Percentiles rank a stretch among this genome's conserved stretches.
Evolutionary conservation across 441 rosid species (phyloP).

Genomic region (Isatis lusitanica): DNA sequence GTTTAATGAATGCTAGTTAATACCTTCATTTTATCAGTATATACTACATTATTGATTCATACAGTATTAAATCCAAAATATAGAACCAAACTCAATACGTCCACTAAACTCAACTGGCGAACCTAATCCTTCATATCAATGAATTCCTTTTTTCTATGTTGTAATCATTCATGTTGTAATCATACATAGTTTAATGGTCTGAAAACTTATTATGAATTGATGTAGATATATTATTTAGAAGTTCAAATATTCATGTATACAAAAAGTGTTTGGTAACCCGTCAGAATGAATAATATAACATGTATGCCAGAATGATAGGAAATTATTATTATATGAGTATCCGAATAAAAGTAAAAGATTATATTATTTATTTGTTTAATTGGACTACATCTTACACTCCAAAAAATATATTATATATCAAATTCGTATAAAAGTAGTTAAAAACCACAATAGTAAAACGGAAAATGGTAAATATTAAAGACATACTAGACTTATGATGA

Average conservation of each 20-base stretch:
- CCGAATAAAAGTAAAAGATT: not conserved
- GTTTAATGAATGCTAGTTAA: not conserved
- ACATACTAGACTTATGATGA: constrained; percentile 29
- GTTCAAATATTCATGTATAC: not conserved
- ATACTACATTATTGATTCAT: not conserved
- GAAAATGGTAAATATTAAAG: not conserved
- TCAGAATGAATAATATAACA: no score
- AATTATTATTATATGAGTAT: no score
- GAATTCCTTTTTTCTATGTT: not conserved
- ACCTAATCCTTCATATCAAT: not conserved
- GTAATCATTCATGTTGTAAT: not conserved
- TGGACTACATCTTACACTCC: not conserved
- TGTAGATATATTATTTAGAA: no score
- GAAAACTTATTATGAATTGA: not conserved
- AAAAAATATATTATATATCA: not conserved
- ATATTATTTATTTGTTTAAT: not conserved
- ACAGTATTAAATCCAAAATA: not conserved
- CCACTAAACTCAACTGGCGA: not conserved
- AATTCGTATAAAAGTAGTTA: not conserved
- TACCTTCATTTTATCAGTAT: not conserved
- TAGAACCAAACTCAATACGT: not conserved
- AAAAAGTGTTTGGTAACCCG: no score
- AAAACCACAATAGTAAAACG: not conserved
- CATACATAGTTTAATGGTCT: no score
- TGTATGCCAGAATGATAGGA: no score